Evolutionary conservation across 2,329 filamentous ascomycete species (phyloP), one percentile per base, ranked within the genome.

Genomic region (Alternaria solani): DNA sequence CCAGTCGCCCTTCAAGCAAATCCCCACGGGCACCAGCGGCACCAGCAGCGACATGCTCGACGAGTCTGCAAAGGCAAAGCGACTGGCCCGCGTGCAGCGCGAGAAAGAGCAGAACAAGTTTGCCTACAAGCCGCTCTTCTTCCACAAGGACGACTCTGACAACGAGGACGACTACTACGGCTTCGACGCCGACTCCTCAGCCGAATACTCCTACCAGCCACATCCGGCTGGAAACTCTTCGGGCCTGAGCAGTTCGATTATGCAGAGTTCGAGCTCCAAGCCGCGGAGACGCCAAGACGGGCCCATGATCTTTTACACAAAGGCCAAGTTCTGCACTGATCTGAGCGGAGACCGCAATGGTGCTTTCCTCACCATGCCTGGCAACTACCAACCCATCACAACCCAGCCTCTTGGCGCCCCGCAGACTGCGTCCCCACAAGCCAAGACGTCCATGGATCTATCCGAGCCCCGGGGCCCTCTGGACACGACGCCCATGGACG

Each of bases 221-320:
- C 71, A 72, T 7, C 66, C 69, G 28, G 56, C 64, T 6, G 75
- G 70, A 4, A 78, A 79, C 44, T 82, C 80, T 1, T 81, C 81
- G 1, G 78, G 76, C 0, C 76, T 83, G 66, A 77, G 76, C 5
- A 69, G 86, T 81, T 64, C 86, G 73, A 65, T 82, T 73, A 47
- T 84, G 78, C 57, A 79, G 71, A 75, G 83, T 71, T 70, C 82
- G 34, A 79, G 64, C 1, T 73, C 75, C 1, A 84, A 80, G 65
- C 87, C 85, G 74, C 39, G 52, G n/a, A 85, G 85, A 26, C 84
- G 82, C 0, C 84, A 88, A 12, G 88, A 91, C 59, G 92, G 92
- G 8, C 88, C 91, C 1, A 90, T 96, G 66, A 93, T 94, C 18
- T 96, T 94, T 72, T 96, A 94, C 75, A 92, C 86, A 61, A 91